phyloP scores from a whole-genome alignment of 139 green algal species.

The Chloropicon primus region DNA sequence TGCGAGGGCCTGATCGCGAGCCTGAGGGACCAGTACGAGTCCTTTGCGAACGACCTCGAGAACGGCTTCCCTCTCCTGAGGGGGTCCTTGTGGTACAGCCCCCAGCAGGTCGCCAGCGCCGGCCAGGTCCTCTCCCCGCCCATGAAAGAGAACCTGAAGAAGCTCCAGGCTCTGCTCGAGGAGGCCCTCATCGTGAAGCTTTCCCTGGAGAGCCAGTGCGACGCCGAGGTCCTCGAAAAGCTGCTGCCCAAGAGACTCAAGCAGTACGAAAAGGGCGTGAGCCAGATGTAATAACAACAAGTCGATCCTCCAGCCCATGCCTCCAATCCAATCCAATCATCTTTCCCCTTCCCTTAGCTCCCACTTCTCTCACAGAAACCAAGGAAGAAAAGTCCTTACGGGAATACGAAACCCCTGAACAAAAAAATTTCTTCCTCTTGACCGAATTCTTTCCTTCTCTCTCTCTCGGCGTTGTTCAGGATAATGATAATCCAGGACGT shows the following conservation, averaged over 20 bases:
- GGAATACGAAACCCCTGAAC: too few relatives aligned
- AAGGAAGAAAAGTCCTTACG: too few relatives aligned
- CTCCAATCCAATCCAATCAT: neutral
- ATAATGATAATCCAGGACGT: too few relatives aligned
- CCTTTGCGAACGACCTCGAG: constrained; percentile 35
- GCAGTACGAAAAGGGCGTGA: neutral
- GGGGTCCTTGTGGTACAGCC: neutral
- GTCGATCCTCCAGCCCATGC: neutral
- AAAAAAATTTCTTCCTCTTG: too few relatives aligned
- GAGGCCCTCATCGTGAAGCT: constrained; percentile 61
- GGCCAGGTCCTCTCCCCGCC: constrained; percentile 45
- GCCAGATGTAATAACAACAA: too few relatives aligned
- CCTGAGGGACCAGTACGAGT: constrained; percentile 36
- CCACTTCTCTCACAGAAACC: constrained; percentile 39
- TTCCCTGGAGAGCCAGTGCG: constrained; percentile 1
- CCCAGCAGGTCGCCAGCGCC: neutral
- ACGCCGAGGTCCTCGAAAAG: neutral
- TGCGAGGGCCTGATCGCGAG: constrained; percentile 31
- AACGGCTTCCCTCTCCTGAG: neutral
- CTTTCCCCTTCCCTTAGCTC: too few relatives aligned
- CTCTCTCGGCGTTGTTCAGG: too few relatives aligned
- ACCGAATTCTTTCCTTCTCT: too few relatives aligned
- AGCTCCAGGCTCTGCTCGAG: constrained; percentile 52
- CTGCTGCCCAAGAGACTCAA: neutral
- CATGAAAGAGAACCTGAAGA: constrained; percentile 45